Conservation (phyloP, 1,284 basidiomycete genomes). For the Tilletia indica region DNA sequence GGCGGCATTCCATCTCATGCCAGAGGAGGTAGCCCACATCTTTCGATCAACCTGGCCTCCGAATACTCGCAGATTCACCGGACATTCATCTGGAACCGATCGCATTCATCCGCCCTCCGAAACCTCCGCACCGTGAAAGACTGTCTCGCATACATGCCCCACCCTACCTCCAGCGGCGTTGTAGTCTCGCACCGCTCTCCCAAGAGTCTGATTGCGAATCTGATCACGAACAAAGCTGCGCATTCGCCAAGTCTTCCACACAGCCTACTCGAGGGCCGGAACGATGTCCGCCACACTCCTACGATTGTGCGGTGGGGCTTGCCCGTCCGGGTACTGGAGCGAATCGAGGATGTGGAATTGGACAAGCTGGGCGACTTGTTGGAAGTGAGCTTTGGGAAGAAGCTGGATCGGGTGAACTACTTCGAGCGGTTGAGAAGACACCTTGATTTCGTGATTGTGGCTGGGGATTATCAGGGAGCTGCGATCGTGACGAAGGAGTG, state of each 20-base stretch:
- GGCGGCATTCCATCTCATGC: constrained; percentile 98
- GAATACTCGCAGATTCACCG: constrained; percentile 82
- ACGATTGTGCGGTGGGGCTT: constrained; percentile 86
- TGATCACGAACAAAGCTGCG: constrained; percentile 97
- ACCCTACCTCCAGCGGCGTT: constrained; percentile 77
- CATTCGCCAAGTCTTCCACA: constrained; percentile 92
- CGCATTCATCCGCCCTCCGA: constrained; percentile 80
- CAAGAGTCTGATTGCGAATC: constrained; percentile 88
- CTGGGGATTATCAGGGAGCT: constrained; percentile 92
- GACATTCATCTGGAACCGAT: constrained; percentile 81
- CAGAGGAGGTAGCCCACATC: constrained; percentile 86
- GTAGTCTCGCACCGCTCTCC: constrained; percentile 97
- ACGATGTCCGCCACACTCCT: constrained; percentile 83
- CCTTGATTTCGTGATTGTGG: constrained; percentile 90
- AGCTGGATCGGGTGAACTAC: constrained; percentile 73
- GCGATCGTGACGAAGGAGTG: constrained; percentile 89
- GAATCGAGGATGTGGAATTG: constrained; percentile 69
- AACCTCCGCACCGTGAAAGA: constrained; percentile 84
- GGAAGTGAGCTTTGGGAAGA: constrained; percentile 79
- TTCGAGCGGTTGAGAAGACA: constrained; percentile 72
- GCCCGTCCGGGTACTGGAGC: constrained; percentile 75
- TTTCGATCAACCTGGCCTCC: constrained; percentile 88
- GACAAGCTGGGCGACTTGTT: constrained; percentile 75
- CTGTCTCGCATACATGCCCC: constrained; percentile 89
- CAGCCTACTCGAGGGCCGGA: constrained; percentile 79